Evolutionary conservation across 371 early-diverging fungal genomes (phyloP).

Genomic region (Lichtheimia hyalospora): DNA sequence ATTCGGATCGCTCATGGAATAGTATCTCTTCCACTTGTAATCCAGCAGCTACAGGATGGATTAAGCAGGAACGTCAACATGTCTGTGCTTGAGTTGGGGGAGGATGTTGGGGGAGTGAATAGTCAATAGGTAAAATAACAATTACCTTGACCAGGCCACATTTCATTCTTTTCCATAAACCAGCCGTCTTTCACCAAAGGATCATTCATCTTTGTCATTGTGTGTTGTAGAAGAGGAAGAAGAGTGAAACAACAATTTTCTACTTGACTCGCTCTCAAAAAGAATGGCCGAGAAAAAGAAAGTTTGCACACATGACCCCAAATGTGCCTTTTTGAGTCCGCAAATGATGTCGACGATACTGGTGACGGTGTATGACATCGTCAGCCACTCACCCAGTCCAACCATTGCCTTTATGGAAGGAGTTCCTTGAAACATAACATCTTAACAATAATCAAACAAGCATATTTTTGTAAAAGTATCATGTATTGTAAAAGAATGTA

Average conservation of each 20-base stretch:
- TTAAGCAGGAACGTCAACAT: not conserved
- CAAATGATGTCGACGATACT: no score
- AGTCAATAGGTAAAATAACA: not conserved
- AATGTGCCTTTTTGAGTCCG: no score
- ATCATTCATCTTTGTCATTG: conserved; percentile 50
- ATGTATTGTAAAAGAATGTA: no score
- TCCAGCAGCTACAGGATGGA: not conserved
- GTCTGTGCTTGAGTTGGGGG: no score
- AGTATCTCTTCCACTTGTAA: conserved; percentile 91
- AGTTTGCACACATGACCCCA: no score
- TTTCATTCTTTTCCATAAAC: conserved; percentile 90
- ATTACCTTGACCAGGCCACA: conserved; percentile 97
- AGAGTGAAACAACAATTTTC: conserved; percentile 1
- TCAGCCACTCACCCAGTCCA: no score
- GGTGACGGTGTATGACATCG: no score
- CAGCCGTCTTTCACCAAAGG: conserved; percentile 91
- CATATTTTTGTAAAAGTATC: no score
- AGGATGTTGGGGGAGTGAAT: not conserved
- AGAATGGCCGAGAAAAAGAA: no score
- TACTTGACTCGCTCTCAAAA: not conserved
- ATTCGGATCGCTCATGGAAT: conserved; percentile 88
- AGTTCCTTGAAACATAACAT: no score
- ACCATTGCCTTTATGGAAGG: no score
- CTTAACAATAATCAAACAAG: no score
- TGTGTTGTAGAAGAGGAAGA: not conserved